phyloP scores from a whole-genome alignment of 106 monocot genomes.

The Narthecium ossifragum region DNA sequence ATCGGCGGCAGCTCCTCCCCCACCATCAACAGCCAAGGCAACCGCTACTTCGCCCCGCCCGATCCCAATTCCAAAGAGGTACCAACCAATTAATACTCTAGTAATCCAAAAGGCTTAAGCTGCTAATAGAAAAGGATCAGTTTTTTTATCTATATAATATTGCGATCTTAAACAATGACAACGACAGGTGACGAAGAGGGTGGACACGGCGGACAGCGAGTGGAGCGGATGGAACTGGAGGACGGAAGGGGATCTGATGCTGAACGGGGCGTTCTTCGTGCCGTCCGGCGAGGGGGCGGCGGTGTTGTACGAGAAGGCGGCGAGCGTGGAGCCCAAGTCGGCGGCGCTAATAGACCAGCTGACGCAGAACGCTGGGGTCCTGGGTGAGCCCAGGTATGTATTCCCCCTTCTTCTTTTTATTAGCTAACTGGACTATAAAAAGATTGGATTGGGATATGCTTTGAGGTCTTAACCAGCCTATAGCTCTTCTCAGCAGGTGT shows the following conservation, averaged over 20 bases:
- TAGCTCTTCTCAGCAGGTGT: background rate
- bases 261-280: constrained; percentile 89
- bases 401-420: background rate
- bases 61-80: constrained; percentile 48
- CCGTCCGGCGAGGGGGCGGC: constrained; percentile 59
- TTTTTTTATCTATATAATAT: background rate
- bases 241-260: constrained; percentile 82
- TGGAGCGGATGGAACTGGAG: constrained; percentile 93
- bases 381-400: constrained; percentile 8
- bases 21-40: constrained; percentile 78
- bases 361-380: constrained; percentile 28
- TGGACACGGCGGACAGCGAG: constrained; percentile 36
- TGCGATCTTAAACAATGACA: background rate
- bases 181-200: constrained; percentile 63
- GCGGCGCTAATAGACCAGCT: constrained; percentile 31
- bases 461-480: no score
- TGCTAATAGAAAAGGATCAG: background rate
- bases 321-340: constrained; percentile 36
- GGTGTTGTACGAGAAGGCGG: constrained; percentile 34
- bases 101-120: no score
- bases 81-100: no score
- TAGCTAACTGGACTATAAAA: no score
- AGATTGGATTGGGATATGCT: no score
- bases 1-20: constrained; percentile 64
- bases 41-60: constrained; percentile 42